These are phyloP conservation scores for Cocos nucifera DNA, from an alignment of 176 grass and related monocot genomes.

Conservation along the genomic window DNA sequence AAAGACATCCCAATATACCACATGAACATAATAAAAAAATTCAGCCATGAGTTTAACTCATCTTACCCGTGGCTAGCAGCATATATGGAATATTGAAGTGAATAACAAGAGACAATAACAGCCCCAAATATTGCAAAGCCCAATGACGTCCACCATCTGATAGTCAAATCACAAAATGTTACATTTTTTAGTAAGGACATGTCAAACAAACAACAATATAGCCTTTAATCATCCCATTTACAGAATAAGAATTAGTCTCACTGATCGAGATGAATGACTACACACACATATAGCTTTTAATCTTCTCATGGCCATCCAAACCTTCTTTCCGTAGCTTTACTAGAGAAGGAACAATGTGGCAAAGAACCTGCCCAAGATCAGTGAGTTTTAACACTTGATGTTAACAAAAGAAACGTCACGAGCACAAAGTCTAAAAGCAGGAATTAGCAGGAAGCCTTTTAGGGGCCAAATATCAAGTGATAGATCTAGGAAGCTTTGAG, in stretches of 20 bases:
- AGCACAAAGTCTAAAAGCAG: background rate
- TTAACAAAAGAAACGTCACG: constrained; percentile 3
- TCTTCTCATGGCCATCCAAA: constrained; percentile 93
- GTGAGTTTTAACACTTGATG: constrained; percentile 10
- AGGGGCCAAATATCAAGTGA: background rate
- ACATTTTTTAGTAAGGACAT: background rate
- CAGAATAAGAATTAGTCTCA: constrained; percentile 38
- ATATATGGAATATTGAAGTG: constrained; percentile 95
- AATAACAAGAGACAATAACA: constrained; percentile 67
- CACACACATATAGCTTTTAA: constrained; percentile 99
- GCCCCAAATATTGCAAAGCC: constrained; percentile 74
- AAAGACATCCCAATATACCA: background rate
- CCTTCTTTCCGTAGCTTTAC: constrained; percentile 96
- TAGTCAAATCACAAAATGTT: constrained; percentile 28
- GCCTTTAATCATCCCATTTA: background rate
- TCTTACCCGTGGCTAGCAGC: constrained; percentile 74
- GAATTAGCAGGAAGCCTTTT: background rate
- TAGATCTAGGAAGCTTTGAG: no score
- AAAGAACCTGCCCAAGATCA: constrained; percentile 53
- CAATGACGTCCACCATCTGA: constrained; percentile 94
- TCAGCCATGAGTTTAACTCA: background rate
- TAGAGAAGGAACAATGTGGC: constrained; percentile 78
- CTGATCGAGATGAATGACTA: constrained; percentile 55
- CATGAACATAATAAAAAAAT: constrained; percentile 16
- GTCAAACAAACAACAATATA: constrained; percentile 5